Conservation (phyloP, 2,329 filamentous ascomycete species). For the Xylariaceae sp. region DNA sequence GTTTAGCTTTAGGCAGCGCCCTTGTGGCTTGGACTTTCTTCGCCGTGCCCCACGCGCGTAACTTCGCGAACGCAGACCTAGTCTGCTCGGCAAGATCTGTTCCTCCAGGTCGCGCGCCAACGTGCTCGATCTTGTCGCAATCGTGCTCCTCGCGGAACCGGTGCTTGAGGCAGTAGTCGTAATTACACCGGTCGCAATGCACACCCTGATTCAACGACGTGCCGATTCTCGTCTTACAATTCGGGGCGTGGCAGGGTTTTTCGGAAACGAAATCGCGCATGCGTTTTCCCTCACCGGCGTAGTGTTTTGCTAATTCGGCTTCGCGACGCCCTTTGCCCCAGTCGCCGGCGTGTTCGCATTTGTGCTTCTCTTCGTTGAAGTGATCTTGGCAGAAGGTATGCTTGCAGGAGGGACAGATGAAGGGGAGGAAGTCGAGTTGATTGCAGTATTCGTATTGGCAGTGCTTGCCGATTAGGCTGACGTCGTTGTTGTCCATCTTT, state of each 20-base stretch:
- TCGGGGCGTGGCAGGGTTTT: conserved; percentile 63
- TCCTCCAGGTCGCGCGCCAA: conserved; percentile 44
- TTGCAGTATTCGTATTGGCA: conserved; percentile 91
- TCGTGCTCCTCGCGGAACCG: conserved; percentile 76
- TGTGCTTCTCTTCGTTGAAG: conserved; percentile 78
- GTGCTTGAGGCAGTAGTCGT: conserved; percentile 75
- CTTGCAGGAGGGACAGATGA: conserved; percentile 84
- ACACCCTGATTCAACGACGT: conserved; percentile 65
- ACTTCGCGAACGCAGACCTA: conserved; percentile 67
- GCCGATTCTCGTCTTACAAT: conserved; percentile 68
- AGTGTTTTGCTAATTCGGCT: conserved; percentile 50
- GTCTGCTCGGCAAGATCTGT: conserved; percentile 59
- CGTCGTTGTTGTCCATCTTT: conserved; percentile 71
- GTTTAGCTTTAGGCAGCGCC: conserved; percentile 59
- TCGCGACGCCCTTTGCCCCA: conserved; percentile 57
- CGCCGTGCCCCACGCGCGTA: conserved; percentile 75
- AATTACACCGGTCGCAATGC: conserved; percentile 67
- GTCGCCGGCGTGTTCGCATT: conserved; percentile 56
- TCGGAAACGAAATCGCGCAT: conserved; percentile 54
- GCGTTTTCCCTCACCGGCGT: conserved; percentile 50
- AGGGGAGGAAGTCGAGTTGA: conserved; percentile 93
- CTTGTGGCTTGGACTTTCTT: conserved; percentile 63
- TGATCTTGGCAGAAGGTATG: conserved; percentile 91
- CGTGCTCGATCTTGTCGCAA: conserved; percentile 68
- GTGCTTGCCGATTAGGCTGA: conserved; percentile 81